Evolutionary conservation across 345 rosid species (phyloP), one percentile per base, ranked within the genome.

Genomic region (Clarkia xantiana): DNA sequence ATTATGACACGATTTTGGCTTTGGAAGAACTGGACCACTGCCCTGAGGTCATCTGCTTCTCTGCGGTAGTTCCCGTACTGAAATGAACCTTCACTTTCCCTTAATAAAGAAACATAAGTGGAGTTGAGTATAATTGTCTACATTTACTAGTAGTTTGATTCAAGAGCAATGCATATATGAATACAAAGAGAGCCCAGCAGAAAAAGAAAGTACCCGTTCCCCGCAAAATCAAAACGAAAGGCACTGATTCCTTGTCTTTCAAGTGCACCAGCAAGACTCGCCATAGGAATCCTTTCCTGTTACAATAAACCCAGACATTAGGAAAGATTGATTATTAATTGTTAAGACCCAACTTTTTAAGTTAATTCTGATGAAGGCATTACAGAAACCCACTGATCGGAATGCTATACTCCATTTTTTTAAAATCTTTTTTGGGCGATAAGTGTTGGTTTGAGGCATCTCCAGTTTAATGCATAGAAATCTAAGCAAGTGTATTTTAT

Each of bases 31-130:
- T 67, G 76, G 29, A 83, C 56, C 29, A 90, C 73, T 41, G 78
- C 71, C 18, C 63, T 77, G 44, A 86, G 62, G 69, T 90, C 94
- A 57, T 86, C 94, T 49, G 67, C 78, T 76, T 86, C 95, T 65
- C 84, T 72, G 13, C 67, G 71, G 41, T 86, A 86, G 71, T 86
- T 86, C 22, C 94, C 97, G 56, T 86, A 90, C 68, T 73, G 78
- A 64, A 86, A 86, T n/a, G 80, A 77, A 20, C 96, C 96, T 63
- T 83, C 75, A 36, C 97, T 90, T 71, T 90, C 86, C 56, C 94
- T 90, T 63, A 60, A 65, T 52, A 20, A 6, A 14, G 42, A 11
- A 55, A 22, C 51, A 67, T n/a, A 39, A 9, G 5, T 7, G 49
- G 18, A 63, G 42, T 51, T 45, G 23, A 45, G 10, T 0, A 14